phyloP scores from a whole-genome alignment of 768 basidiomycete genomes.

The Lactifluus piperatus region DNA sequence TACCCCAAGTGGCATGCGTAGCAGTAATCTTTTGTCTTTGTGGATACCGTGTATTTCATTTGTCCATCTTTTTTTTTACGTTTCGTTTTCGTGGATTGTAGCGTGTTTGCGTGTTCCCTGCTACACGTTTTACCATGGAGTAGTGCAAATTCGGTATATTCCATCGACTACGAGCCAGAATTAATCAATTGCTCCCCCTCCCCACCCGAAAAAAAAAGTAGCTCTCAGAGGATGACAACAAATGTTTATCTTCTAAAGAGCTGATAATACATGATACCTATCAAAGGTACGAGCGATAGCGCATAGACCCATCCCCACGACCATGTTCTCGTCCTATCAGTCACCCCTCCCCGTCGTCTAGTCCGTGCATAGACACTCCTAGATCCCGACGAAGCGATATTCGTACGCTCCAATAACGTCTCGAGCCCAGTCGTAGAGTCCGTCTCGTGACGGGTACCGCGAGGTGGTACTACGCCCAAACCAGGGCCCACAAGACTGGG shows the following conservation, averaged over 20 bases:
- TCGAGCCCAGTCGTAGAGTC: conserved; percentile 18
- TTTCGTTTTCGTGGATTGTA: too few relatives aligned
- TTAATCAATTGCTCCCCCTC: too few relatives aligned
- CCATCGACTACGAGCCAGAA: not conserved
- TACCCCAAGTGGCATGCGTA: conserved; percentile 5
- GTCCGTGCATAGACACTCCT: not conserved
- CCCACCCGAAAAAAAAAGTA: too few relatives aligned
- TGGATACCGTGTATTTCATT: conserved; percentile 2
- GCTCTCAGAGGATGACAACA: too few relatives aligned
- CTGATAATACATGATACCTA: conserved; percentile 6
- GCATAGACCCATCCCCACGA: conserved; percentile 9
- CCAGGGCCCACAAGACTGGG: too few relatives aligned
- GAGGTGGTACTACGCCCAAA: too few relatives aligned
- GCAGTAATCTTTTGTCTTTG: not conserved
- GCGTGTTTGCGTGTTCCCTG: not conserved
- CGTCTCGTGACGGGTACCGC: too few relatives aligned
- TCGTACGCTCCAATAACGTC: conserved; percentile 15
- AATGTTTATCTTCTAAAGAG: not conserved
- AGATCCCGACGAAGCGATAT: conserved; percentile 6
- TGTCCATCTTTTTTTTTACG: not conserved
- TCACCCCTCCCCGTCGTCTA: not conserved
- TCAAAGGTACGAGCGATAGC: conserved; percentile 7
- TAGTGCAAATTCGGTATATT: not conserved
- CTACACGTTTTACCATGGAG: not conserved
- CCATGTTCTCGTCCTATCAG: not conserved